Base-by-base conservation (phyloP, 2,329 filamentous ascomycete genomes). In the Colletotrichum godetiae region DNA sequence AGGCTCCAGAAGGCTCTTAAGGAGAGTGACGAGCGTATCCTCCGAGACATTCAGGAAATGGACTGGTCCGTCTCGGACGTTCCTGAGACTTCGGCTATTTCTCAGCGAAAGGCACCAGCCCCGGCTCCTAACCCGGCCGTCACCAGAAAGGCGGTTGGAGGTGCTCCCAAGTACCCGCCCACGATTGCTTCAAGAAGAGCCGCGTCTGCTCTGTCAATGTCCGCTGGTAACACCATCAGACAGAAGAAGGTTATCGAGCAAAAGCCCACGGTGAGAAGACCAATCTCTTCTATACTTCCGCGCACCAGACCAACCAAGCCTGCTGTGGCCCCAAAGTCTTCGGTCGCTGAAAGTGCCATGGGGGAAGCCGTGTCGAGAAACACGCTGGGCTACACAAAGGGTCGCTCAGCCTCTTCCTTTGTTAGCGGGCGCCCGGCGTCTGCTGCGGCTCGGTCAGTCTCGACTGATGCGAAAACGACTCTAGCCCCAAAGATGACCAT, bases 331-430 rank as follows among this genome's bases (percentile, higher is more conserved):
- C 83, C 85, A 8, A 88, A 88, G 73, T 80, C 82, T 60, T 82
- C 86, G 0, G 86, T 86, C 11, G 86, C 89, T 76, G 89, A 91
- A 59, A 89, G 90, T 75, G 88, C 88, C 10, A 86, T 89, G 12
- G 92, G 93, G 1, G 88, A 90, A 27, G 90, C 89, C 6, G 91
- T 91, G 6, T 97, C 95, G 1, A 91, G 92, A 75, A 95, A 91
- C 68, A 98, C 95, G 0, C 88, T 98, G 55, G 95, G 95, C 19
- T 98, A 97, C 80, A 94, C 90, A 68, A 94, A 93, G 81, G 95
- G 95, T 42, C 90, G 94, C 42, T 85, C 85, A 5, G 85, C 88
- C 5, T 87, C 86, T 1, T 86, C 86, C 0, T 81, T 87, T 55
- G 78, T 89, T 76, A 68, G 56, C 49, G 63, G 66, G n/a, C 69